Percentiles rank a stretch among this genome's conserved stretches.
Conservation (phyloP, 106 monocot genomes). For the Narthecium ossifragum region DNA sequence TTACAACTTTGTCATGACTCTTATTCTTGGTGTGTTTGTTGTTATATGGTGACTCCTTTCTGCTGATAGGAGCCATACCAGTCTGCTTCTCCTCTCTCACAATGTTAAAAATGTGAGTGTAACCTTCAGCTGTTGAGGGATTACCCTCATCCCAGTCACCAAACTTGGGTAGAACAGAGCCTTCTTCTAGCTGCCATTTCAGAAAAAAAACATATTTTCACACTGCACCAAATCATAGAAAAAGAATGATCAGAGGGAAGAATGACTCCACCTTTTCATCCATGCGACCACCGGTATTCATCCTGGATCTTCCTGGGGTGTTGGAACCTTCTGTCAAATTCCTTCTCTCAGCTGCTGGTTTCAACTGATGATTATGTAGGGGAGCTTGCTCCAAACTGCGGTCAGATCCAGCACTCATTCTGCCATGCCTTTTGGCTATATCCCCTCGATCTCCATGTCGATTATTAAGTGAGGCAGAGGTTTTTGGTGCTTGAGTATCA, state of each 20-base stretch:
- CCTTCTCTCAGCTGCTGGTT: no score
- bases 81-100: constrained; percentile 74
- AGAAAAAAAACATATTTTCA: constrained; percentile 2
- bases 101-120: constrained; percentile 51
- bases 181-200: constrained; percentile 43
- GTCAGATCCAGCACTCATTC: neutral
- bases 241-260: no score
- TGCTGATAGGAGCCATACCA: no score
- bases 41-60: no score
- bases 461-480: constrained; percentile 7
- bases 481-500: constrained; percentile 3
- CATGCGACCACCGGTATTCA: no score
- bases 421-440: no score
- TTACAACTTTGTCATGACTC: no score
- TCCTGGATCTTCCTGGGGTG: no score
- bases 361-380: neutral
- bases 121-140: constrained; percentile 64
- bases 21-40: no score
- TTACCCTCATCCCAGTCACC: constrained; percentile 77
- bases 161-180: constrained; percentile 62
- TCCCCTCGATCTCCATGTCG: neutral
- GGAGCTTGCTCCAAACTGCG: neutral
- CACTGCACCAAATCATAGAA: neutral
- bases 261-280: no score
- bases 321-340: neutral